Evolutionary conservation across 1,284 basidiomycete species (phyloP).

Genomic region (Pyrrhoderma lamaoense): DNA sequence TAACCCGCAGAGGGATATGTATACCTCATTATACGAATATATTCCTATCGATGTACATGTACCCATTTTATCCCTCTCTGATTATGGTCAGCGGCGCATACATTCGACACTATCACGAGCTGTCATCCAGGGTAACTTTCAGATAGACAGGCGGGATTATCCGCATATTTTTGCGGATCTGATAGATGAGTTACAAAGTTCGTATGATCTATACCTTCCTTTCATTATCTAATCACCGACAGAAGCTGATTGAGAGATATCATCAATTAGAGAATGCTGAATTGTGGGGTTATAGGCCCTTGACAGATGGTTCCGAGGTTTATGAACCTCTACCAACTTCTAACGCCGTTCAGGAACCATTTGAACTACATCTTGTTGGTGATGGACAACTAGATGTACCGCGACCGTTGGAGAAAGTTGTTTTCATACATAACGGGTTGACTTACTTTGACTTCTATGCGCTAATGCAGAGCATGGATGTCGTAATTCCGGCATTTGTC

Average conservation of each 20-base stretch:
- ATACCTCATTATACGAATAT: conserved; percentile 29
- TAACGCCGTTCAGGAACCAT: conserved; percentile 26
- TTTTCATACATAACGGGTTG: conserved; percentile 27
- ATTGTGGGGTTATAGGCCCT: conserved; percentile 32
- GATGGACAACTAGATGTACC: conserved; percentile 30
- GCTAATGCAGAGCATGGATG: conserved; percentile 31
- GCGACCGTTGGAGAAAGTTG: conserved; percentile 28
- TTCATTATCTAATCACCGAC: not conserved
- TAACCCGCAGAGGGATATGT: conserved; percentile 25
- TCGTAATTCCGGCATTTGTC: conserved; percentile 32
- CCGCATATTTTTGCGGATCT: conserved; percentile 28
- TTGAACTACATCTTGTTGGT: conserved; percentile 30
- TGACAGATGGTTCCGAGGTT: conserved; percentile 21
- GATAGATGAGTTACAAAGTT: conserved; percentile 26
- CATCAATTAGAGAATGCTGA: conserved; percentile 27
- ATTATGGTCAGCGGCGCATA: conserved; percentile 17
- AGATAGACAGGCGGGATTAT: conserved; percentile 29
- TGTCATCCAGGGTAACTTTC: conserved; percentile 33
- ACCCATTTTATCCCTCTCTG: conserved; percentile 29
- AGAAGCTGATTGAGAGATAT: not conserved
- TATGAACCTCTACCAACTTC: conserved; percentile 21
- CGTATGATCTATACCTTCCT: not conserved
- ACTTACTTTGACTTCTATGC: conserved; percentile 30
- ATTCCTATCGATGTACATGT: conserved; percentile 32
- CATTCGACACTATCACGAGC: conserved; percentile 28